Conservation (phyloP, 805 yeast genomes). For the Vanderwaltozyma verrucispora region DNA sequence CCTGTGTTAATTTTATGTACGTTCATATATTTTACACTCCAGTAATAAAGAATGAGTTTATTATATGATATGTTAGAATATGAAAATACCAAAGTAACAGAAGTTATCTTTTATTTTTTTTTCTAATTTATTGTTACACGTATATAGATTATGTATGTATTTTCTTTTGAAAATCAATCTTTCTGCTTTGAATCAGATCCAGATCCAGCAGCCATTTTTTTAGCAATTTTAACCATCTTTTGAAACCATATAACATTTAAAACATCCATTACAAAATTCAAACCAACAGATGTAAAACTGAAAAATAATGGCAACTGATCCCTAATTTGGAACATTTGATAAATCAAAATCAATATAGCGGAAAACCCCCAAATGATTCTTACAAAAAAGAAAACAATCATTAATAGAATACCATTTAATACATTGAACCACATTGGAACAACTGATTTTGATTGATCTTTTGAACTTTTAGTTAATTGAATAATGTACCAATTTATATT, state of each 20-base stretch:
- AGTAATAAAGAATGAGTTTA: no score
- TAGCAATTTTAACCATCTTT: conserved; percentile 69
- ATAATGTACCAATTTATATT: conserved; percentile 68
- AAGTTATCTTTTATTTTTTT: no score
- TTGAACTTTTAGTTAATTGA: conserved; percentile 3
- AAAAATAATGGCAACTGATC: conserved; percentile 36
- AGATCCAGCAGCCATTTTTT: conserved; percentile 39
- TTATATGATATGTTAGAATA: no score
- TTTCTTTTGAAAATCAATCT: no score
- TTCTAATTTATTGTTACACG: no score
- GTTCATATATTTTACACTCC: no score
- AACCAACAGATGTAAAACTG: conserved; percentile 38
- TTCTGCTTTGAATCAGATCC: no score
- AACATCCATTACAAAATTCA: conserved; percentile 53
- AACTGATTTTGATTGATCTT: neutral
- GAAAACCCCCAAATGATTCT: conserved; percentile 82
- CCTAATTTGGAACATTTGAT: conserved; percentile 37
- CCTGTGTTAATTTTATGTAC: no score
- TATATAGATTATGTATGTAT: no score
- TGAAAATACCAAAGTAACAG: no score
- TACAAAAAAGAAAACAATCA: conserved; percentile 60
- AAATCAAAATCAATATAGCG: conserved; percentile 44
- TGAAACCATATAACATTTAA: conserved; percentile 78
- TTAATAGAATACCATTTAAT: conserved; percentile 63
- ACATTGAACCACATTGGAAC: conserved; percentile 39